Base-by-base conservation (phyloP, 2,329 filamentous ascomycete genomes). In the Penicillium sp. region DNA sequence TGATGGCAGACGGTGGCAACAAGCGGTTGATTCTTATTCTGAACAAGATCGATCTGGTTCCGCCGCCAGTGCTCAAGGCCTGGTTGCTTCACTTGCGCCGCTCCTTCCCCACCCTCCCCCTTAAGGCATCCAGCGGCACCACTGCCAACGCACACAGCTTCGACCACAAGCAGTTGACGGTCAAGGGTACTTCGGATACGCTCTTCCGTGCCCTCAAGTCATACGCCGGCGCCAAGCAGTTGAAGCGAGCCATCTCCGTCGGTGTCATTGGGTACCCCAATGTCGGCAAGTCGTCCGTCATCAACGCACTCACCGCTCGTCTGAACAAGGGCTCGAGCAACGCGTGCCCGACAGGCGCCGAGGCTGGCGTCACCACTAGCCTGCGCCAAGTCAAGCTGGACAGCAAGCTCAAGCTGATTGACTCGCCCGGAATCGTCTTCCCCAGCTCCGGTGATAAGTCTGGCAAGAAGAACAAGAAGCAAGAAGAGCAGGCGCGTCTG, bases 191-290 rank as follows among this genome's bases (percentile, higher is more conserved):
- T 13, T 91, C 92, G 5, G 83, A 89, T 51, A 87, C 90, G 0
- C 84, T 97, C 10, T 92, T 97, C 81, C 90, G 88, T 67, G 90
- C 92, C 1, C 84, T 97, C 59, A 97, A 97, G 80, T 88, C 90
- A 42, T 97, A 89, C 70, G 90, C 92, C 10, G 88, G 90, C 56
- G 84, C 84, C 58, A 89, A 89, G 67, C 88, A 95, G 72, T 80
- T 97, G 64, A 96, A 96, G 81, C 88, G 92, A 54, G 88, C 92
- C 51, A 86, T 96, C 67, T 92, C 90, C 20, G 92, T 97, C 58
- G 92, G 92, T 62, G 90, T 97, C 60, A 95, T 97, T 66, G 92
- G 92, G 29, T 97, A 96, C 74, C 92, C 92, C 67, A 97, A 97
- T 72, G 92, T 96, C 57, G 92, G 92, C 72, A 97, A 97, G 80